Base-by-base conservation (phyloP, 1,284 basidiomycete genomes). In the Leccinum fallax region DNA sequence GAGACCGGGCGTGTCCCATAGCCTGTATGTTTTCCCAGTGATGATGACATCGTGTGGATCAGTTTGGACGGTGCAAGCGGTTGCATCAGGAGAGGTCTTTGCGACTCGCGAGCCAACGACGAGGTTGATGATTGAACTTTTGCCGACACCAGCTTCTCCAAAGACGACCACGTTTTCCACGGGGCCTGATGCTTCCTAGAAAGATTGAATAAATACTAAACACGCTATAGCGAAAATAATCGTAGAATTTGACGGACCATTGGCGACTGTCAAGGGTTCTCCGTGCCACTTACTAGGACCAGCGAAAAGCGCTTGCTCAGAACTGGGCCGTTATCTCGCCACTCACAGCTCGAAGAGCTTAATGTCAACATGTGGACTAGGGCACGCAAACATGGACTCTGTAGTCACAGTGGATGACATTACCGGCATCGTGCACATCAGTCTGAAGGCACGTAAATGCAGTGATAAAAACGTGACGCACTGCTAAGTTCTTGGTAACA, bases 1-100 rank as follows among this genome's bases (percentile, higher is more conserved):
- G 34, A 74, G 72, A 32, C 74, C 74, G 5, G 61, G 48, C 8
- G 71, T 76, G 63, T 77, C 76, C 73, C 74, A 77, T 36, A 76
- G n/a, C 52, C 48, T 67, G 61, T 69, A 76, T 11, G 43, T 59
- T 34, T 56, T 64, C 19, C 57, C 69, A 3, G 55, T 15, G 46
- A 74, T 67, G 30, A 34, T 55, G 7, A 69, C 61, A 11, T 74
- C 59, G 56, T 75, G 66, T 19, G 57, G 19, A 7, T 61, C 53
- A 19, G 61, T 63, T 43, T 66, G 69, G 26, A 60, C 57, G 5
- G 72, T 77, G 51, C 72, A 77, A 15, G 70, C 61, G 7, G 63
- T n/a, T 28, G 64, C 71, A 36, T 76, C 71, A 5, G 71, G 16
- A 34, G 75, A 77, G 15, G 67, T 74, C 59, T 60, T 59, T 52